phyloP scores from a whole-genome alignment of 2,329 filamentous ascomycete species.

The Thielaviopsis ethacetica region DNA sequence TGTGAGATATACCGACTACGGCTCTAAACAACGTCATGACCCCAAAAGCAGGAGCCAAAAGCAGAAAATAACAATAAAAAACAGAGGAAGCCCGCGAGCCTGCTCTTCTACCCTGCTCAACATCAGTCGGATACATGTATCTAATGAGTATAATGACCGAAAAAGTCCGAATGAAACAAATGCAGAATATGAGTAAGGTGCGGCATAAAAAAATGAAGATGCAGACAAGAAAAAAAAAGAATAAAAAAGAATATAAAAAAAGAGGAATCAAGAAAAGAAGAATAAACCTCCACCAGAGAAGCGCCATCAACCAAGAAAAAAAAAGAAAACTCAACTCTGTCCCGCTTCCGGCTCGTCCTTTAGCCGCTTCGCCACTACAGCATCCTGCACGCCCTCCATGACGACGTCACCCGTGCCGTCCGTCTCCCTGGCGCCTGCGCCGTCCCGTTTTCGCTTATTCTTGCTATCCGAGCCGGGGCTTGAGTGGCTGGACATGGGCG shows the following conservation, averaged over 20 bases:
- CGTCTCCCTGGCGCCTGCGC: conserved; percentile 11
- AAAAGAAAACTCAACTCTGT: background rate
- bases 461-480: conserved; percentile 27
- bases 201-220: conserved; percentile 2
- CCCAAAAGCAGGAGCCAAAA: conserved; percentile 5
- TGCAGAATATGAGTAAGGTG: background rate
- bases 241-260: conserved; percentile 9
- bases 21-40: conserved; percentile 2
- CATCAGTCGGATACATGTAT: background rate
- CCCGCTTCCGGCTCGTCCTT: conserved; percentile 24
- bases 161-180: background rate
- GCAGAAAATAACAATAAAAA: background rate
- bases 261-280: conserved; percentile 8
- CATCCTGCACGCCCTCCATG: conserved; percentile 2
- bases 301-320: background rate
- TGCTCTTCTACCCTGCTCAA: background rate
- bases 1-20: background rate
- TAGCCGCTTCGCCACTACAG: conserved; percentile 27
- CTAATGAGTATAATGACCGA: too few relatives aligned
- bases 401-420: conserved; percentile 19
- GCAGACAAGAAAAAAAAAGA: conserved; percentile 1
- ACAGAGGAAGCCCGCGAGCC: background rate
- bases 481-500: conserved; percentile 16
- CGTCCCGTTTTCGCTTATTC: conserved; percentile 49
- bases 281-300: too few relatives aligned